Percentiles rank a stretch among this genome's conserved stretches.
Evolutionary conservation across 257 asterid species (phyloP).

Genomic region (Solanum lycopersicoides): DNA sequence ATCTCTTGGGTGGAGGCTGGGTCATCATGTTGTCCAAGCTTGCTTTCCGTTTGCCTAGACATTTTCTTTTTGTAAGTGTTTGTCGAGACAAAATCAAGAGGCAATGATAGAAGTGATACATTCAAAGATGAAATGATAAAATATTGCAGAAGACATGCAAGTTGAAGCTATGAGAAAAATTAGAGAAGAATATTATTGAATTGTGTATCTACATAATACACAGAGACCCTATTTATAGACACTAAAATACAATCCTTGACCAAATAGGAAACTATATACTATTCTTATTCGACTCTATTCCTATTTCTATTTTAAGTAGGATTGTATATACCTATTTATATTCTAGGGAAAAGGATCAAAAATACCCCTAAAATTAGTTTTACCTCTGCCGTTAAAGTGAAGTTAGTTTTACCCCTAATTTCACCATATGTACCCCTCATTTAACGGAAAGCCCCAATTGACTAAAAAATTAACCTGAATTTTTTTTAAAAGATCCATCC

Average conservation of each 20-base stretch:
- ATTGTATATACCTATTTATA: not conserved
- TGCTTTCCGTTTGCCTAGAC: conserved; percentile 63
- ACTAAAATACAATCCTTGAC: not conserved
- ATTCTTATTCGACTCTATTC: not conserved
- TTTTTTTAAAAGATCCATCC: too few relatives aligned
- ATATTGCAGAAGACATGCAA: not conserved
- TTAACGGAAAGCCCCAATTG: too few relatives aligned
- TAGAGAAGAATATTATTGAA: not conserved
- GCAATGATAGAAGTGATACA: not conserved
- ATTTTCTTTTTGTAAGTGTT: not conserved
- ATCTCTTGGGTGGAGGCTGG: conserved; percentile 76
- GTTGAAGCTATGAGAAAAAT: not conserved
- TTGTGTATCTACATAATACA: not conserved
- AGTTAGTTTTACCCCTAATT: too few relatives aligned
- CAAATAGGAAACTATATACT: too few relatives aligned
- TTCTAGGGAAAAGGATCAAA: too few relatives aligned
- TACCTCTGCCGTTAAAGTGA: too few relatives aligned
- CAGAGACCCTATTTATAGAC: not conserved
- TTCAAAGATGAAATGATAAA: not conserved
- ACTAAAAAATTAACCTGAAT: too few relatives aligned
- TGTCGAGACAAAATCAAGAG: not conserved
- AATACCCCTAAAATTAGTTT: too few relatives aligned
- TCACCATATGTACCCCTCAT: too few relatives aligned
- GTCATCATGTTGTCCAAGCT: conserved; percentile 59
- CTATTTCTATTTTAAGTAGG: not conserved